These are phyloP conservation scores for Venustampulla echinocandica DNA, from an alignment of 495 filamentous ascomycete species.

Conservation along the genomic window DNA sequence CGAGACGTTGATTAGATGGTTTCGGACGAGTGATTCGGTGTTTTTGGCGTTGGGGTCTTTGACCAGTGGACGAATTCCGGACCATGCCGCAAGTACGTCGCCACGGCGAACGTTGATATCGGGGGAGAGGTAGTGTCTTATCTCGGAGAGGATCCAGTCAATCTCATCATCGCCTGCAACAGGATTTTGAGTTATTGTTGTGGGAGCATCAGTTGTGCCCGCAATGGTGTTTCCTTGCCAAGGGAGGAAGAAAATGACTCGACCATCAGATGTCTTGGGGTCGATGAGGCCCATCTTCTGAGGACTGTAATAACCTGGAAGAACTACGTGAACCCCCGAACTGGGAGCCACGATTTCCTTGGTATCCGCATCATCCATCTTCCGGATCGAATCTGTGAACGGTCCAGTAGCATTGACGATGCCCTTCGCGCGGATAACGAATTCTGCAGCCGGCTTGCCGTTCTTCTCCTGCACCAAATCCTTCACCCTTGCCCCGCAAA, in stretches of 20 bases:
- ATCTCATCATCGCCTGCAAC: slow-evolving; percentile 85
- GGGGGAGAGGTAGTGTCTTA: slow-evolving; percentile 80
- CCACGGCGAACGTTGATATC: slow-evolving; percentile 91
- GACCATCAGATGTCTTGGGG: slow-evolving; percentile 85
- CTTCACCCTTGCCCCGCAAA: slow-evolving; percentile 71
- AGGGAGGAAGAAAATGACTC: slow-evolving; percentile 98
- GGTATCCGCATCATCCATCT: slow-evolving; percentile 67
- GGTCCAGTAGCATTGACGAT: slow-evolving; percentile 96
- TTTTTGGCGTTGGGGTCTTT: slow-evolving; percentile 90
- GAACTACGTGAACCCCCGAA: slow-evolving; percentile 88
- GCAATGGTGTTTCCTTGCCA: slow-evolving; percentile 99
- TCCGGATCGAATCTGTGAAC: slow-evolving; percentile 87
- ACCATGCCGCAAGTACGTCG: slow-evolving; percentile 94
- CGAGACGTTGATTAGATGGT: slow-evolving; percentile 86
- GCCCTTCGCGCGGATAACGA: slow-evolving; percentile 77
- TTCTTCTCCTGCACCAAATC: slow-evolving; percentile 58
- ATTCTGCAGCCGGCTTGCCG: slow-evolving; percentile 43
- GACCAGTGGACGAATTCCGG: slow-evolving; percentile 87
- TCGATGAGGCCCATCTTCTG: slow-evolving; percentile 96
- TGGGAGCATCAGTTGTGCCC: slow-evolving; percentile 87
- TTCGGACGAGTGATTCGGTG: slow-evolving; percentile 90
- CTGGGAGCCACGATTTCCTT: slow-evolving; percentile 89
- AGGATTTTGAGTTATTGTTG: slow-evolving; percentile 72
- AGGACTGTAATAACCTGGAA: slow-evolving; percentile 93
- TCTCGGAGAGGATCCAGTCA: slow-evolving; percentile 90